Evolutionary conservation across 305 asterid genomes (phyloP).

Genomic region (Nicotiana rustica): DNA sequence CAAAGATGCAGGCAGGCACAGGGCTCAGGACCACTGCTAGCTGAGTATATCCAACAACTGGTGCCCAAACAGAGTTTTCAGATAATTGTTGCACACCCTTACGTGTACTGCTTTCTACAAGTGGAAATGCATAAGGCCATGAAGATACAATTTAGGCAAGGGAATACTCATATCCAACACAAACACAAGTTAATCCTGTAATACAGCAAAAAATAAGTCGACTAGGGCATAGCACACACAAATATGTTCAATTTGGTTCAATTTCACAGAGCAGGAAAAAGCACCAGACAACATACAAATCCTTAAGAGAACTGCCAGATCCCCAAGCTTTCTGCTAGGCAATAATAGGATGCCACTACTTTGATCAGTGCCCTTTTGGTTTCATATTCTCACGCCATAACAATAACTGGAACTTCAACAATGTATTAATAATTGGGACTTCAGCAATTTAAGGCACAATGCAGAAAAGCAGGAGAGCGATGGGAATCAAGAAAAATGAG

Average conservation of each 20-base stretch:
- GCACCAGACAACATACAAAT: not conserved
- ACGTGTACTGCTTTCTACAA: not conserved
- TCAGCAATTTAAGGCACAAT: not conserved
- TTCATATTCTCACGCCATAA: not conserved
- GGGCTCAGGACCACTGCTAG: not conserved
- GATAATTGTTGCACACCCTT: not conserved
- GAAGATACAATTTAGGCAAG: not conserved
- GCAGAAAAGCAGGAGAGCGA: not conserved
- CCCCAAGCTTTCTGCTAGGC: not conserved
- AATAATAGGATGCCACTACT: not conserved
- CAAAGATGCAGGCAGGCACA: not conserved
- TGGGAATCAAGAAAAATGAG: not conserved
- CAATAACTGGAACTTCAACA: not conserved
- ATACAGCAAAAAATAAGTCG: not conserved
- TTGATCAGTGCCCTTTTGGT: not conserved
- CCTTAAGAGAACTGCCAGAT: not conserved
- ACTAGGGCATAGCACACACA: not conserved
- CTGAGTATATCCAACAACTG: not conserved
- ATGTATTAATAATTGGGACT: not conserved
- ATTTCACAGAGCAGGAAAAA: not conserved
- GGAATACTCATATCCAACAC: not conserved
- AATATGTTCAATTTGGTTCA: not conserved
- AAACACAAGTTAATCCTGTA: not conserved
- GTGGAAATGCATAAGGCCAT: not conserved
- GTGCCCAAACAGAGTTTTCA: not conserved